Conservation (phyloP, 202 grass and related monocot species). For the Tripidium arundinaceum region DNA sequence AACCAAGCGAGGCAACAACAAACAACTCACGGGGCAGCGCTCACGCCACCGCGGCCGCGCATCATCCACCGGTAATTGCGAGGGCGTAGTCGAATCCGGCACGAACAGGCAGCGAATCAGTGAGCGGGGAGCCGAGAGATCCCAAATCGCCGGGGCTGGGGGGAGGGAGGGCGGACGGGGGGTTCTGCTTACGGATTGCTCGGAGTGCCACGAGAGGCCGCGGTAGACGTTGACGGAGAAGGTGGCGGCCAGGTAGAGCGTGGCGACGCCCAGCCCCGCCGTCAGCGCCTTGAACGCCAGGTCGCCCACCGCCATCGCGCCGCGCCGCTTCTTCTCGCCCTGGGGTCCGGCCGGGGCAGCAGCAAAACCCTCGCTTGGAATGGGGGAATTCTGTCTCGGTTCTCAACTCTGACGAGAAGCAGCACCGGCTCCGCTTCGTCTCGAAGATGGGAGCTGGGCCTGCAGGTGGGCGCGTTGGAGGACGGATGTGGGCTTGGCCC, state of each 20-base stretch:
- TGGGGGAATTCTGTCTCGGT: background rate
- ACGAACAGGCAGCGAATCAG: background rate
- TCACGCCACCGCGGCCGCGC: too few species aligned
- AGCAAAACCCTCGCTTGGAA: conserved; percentile 29
- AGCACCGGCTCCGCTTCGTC: too few species aligned
- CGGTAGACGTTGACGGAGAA: conserved; percentile 97
- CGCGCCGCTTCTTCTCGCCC: background rate
- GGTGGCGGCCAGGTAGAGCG: conserved; percentile 65
- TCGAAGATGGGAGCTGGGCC: too few species aligned
- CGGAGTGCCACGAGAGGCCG: conserved; percentile 78
- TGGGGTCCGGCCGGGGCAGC: background rate
- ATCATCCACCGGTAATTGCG: background rate
- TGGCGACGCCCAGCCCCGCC: conserved; percentile 63
- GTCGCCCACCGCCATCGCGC: conserved; percentile 44
- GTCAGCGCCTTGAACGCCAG: conserved; percentile 74
- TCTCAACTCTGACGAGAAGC: background rate
- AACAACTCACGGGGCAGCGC: too few species aligned
- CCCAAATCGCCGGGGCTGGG: background rate
- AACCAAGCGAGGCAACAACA: too few species aligned
- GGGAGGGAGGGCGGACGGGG: background rate
- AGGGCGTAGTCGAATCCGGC: background rate
- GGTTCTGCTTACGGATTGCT: conserved; percentile 57
- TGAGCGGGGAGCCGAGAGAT: background rate
- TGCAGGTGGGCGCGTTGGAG: too few species aligned
- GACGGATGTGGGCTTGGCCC: too few species aligned